Conservation (phyloP, 1,284 basidiomycete genomes). For the Irpex lacteus region DNA sequence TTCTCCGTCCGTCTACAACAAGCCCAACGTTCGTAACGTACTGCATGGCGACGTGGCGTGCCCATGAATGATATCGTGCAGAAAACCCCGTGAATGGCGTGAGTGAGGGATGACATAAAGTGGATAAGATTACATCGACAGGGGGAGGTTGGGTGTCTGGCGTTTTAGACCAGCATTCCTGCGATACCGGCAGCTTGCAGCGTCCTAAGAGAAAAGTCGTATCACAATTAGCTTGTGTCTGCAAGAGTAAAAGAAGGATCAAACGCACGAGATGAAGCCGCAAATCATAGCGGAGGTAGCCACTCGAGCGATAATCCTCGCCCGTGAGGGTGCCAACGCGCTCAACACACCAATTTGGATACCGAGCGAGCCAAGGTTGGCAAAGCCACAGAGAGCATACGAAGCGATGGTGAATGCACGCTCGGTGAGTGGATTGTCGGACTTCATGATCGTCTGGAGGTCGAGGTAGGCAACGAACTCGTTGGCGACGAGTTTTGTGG, state of each 20-base stretch:
- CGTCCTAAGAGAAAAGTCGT: conserved; percentile 38
- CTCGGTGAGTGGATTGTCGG: conserved; percentile 55
- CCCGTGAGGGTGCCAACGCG: conserved; percentile 78
- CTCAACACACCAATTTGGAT: conserved; percentile 89
- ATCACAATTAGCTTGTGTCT: background rate
- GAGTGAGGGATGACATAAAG: background rate
- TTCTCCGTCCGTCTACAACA: too few species aligned
- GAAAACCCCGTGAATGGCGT: background rate
- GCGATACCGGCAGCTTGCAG: conserved; percentile 73
- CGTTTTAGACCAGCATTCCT: conserved; percentile 38
- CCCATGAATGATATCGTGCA: background rate
- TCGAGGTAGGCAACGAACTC: conserved; percentile 81
- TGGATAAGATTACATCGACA: too few species aligned
- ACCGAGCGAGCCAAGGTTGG: conserved; percentile 83
- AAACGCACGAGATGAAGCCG: conserved; percentile 60
- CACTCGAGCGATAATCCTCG: conserved; percentile 67
- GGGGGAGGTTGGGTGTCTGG: background rate
- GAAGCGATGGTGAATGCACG: conserved; percentile 78
- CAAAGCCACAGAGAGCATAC: conserved; percentile 88
- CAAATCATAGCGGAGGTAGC: conserved; percentile 80
- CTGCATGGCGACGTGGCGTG: background rate
- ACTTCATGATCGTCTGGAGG: conserved; percentile 50
- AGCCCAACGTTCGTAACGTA: too few species aligned
- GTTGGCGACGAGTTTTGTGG: conserved; percentile 85
- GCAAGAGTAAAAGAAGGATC: conserved; percentile 1